Percentiles rank a stretch among this genome's conserved stretches.
phyloP scores from a whole-genome alignment of 768 basidiomycete species.

The Boletus huronensis region DNA sequence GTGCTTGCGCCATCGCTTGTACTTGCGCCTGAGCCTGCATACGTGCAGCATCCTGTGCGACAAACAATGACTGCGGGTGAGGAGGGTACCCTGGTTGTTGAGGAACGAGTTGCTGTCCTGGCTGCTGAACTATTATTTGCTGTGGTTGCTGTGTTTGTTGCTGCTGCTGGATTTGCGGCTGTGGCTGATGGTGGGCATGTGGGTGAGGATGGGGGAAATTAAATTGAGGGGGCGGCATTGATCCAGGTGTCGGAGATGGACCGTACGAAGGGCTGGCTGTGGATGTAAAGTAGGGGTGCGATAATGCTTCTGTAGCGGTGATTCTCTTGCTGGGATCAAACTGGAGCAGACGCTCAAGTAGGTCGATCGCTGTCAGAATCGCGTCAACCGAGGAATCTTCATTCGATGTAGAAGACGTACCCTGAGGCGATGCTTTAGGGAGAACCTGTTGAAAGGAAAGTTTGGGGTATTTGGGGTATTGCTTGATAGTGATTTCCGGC shows the following conservation, averaged over 20 bases:
- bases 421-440: constrained; percentile 82
- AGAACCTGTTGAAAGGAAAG: constrained; percentile 77
- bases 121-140: constrained; percentile 36
- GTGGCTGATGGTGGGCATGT: constrained; percentile 47
- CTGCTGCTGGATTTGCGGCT: constrained; percentile 39
- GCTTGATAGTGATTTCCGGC: constrained; percentile 83
- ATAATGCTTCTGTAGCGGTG: constrained; percentile 86
- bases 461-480: constrained; percentile 84
- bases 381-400: constrained; percentile 1
- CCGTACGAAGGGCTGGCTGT: constrained; percentile 36
- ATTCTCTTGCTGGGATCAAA: constrained; percentile 93
- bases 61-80: constrained; percentile 34
- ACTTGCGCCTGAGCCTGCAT: constrained; percentile 43
- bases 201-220: constrained; percentile 65
- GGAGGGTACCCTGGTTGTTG: constrained; percentile 32
- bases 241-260: constrained; percentile 40
- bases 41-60: constrained; percentile 31
- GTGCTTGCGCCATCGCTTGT: constrained; percentile 40
- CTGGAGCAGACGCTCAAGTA: constrained; percentile 91
- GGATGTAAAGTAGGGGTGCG: constrained; percentile 86
- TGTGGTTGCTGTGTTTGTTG: constrained; percentile 42
- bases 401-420: constrained; percentile 34
- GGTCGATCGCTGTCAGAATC: constrained; percentile 65
- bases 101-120: constrained; percentile 37
- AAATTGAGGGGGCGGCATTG: constrained; percentile 67